These are phyloP conservation scores for Xylaria polymorpha DNA, from an alignment of 2,329 filamentous ascomycete species.

Conservation along the genomic window DNA sequence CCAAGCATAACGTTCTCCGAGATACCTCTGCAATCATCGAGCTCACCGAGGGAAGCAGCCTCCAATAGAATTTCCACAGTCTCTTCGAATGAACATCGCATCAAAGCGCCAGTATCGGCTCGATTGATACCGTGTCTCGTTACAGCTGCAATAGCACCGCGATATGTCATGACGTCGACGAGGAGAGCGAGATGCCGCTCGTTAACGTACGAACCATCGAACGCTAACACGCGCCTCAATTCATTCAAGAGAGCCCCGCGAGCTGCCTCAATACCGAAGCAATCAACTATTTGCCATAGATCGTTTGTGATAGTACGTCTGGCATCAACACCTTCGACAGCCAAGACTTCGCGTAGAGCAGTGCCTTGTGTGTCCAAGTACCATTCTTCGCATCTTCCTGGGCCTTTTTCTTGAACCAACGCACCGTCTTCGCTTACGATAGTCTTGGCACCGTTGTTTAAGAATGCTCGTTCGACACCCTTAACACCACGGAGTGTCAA, in stretches of 20 bases:
- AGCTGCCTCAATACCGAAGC: conserved; percentile 96
- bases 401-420: conserved; percentile 77
- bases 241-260: conserved; percentile 88
- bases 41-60: conserved; percentile 91
- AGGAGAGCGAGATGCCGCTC: conserved; percentile 95
- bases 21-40: conserved; percentile 97
- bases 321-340: conserved; percentile 88
- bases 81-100: conserved; percentile 99
- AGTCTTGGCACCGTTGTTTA: conserved; percentile 82
- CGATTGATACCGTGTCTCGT: conserved; percentile 99
- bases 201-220: conserved; percentile 99
- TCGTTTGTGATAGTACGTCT: conserved; percentile 93
- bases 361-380: conserved; percentile 96
- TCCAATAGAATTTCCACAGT: conserved; percentile 98
- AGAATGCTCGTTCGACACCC: conserved; percentile 90
- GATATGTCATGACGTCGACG: conserved; percentile 97
- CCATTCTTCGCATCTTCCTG: conserved; percentile 87
- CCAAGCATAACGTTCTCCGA: conserved; percentile 99
- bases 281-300: conserved; percentile 92
- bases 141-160: conserved; percentile 93
- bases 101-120: conserved; percentile 95
- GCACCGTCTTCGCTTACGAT: conserved; percentile 76
- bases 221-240: conserved; percentile 91
- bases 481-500: conserved; percentile 90
- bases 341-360: conserved; percentile 83